Evolutionary conservation across 108 stramenopile species (phyloP), one percentile per base, ranked within the genome.

Genomic region (Cyclotella baltica): DNA sequence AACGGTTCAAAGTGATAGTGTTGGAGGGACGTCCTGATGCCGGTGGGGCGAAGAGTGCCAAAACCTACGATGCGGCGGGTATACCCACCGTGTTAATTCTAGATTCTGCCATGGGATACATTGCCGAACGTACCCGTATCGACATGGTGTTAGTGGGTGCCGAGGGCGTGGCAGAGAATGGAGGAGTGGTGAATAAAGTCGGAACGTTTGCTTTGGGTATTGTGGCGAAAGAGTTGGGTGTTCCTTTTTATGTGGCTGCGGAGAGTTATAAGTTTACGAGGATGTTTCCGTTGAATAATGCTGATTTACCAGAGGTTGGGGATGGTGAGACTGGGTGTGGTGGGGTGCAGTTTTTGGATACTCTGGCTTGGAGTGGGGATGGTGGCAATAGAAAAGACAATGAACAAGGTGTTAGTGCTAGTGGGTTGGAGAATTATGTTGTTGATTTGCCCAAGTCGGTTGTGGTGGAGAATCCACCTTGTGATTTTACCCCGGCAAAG

Each of bases 221-320:
- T 10, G 83, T 89, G 61, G 97, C 98, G n/a, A 82, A 90, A 70
- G 96, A 94, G 31, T 74, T 89, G 65, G 88, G 91, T n/a, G 96
- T 96, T 51, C 98, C 98, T 4, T 93, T 99, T 62, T 99, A 99
- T 76, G 98, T 98, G 18, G 98, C 98, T 1, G 97, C 96, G 10
- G 98, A 99, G 85, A 93, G 90, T 67, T 99, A 97, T 81, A 99
- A 99, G 70, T 99, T 99, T 85, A 96, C 98, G 6, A 90, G 98
- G 25, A 63, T 98, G 63, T 99, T 93, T 77, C 98, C 98, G 9
- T 75, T 99, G 69, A 90, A 87, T 67, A 98, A 99, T 84, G 62
- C 83, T 29, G 98, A 99, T 79, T 76, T 97, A 4, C 93, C 96
- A 8, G 72, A 73, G 57, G 66, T 74, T 46, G 67, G 73, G 27